These are phyloP conservation scores for Nemania sp. DNA, from an alignment of 2,329 filamentous ascomycete genomes.

Conservation along the genomic window DNA sequence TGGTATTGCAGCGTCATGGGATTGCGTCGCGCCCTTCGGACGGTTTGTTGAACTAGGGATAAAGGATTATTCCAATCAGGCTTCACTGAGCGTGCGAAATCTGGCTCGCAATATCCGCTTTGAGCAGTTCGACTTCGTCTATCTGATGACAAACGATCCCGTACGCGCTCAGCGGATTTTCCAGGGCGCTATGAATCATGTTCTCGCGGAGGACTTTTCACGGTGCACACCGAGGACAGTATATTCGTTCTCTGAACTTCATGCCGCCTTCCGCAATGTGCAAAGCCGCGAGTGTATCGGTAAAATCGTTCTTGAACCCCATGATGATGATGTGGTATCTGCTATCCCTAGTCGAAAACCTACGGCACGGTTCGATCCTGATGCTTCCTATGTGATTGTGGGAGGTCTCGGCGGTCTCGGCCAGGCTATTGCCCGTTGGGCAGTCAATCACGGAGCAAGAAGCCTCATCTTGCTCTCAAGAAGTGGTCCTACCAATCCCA, in stretches of 20 bases:
- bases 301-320: constrained; percentile 30
- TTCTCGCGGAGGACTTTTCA: neutral
- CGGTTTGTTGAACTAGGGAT: constrained; percentile 31
- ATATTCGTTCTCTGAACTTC: constrained; percentile 22
- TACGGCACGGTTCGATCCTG: constrained; percentile 17
- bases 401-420: constrained; percentile 40
- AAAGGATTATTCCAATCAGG: constrained; percentile 18
- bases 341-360: constrained; percentile 24
- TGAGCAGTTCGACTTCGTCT: constrained; percentile 25
- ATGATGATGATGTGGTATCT: constrained; percentile 25
- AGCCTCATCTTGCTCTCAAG: constrained; percentile 24
- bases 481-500: constrained; percentile 16
- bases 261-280: constrained; percentile 30
- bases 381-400: constrained; percentile 35
- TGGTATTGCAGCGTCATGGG: constrained; percentile 35
- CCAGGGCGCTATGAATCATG: constrained; percentile 21
- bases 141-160: constrained; percentile 18
- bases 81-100: constrained; percentile 15
- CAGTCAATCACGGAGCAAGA: constrained; percentile 13
- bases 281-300: constrained; percentile 26
- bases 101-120: constrained; percentile 26
- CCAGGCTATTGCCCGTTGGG: constrained; percentile 24
- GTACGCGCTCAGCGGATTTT: constrained; percentile 24
- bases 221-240: constrained; percentile 6
- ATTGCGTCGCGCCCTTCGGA: constrained; percentile 40